Evolutionary conservation across 1,139 yeast species (phyloP), one percentile per base, ranked within the genome.

Genomic region (Meyerozyma elateridarum): DNA sequence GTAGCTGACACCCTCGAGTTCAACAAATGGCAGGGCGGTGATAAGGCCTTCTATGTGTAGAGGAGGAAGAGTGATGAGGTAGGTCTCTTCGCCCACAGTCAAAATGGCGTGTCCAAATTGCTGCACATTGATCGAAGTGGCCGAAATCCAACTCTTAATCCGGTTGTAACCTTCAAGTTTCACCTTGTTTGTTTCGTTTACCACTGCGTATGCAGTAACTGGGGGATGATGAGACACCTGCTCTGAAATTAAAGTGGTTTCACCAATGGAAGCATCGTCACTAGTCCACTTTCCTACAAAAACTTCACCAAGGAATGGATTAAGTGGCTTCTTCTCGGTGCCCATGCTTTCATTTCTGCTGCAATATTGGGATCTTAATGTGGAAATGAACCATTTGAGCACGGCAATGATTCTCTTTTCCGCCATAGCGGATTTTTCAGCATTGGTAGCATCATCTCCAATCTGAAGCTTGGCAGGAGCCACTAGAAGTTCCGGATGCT

Each of bases 181-280:
- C 15, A 82, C 78, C 32, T 82, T 72, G 52, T 82, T 72, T 49
- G 76, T 72, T 41, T 80, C 84, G 53, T 87, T 87, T 52, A 72
- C 64, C 35, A 91, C 72, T 22, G 85, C 73, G 54, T 87, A 91
- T 2, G 93, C 96, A 12, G 96, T 88, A 21, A 85, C 80, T 15
- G 97, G 96, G 12, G 97, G 97, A 54, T 89, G 97, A 60, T 89
- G 97, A 41, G 88, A 78, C 14, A 89, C 96, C 60, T 91, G 97
- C 58, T 91, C 97, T 37, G 89, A 77, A 35, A 85, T 69, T 41
- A 89, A 67, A 12, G 74, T 59, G 13, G 95, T 83, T 41, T 82
- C 89, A 20, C 94, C 93, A 8, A 73, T 57, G 27, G 48, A 49
- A 16, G 48, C 42, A 21, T 68, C 72, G 18, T 58, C 53, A 13